phyloP scores from a whole-genome alignment of 305 asterid genomes.

The Rubia balearica region DNA sequence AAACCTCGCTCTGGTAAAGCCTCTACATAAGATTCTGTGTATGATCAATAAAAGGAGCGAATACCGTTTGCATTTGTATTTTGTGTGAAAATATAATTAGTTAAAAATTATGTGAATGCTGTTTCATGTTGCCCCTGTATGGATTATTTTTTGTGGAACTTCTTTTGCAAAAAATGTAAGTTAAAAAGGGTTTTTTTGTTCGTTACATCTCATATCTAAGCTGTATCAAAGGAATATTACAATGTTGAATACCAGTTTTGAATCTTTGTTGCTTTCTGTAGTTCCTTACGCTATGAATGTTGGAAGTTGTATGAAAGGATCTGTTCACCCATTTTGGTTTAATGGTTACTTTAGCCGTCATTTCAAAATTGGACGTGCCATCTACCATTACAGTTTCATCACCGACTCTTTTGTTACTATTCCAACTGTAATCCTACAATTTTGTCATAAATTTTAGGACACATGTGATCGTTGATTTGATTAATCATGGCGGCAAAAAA shows the following conservation, averaged over 20 bases:
- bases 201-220: not conserved
- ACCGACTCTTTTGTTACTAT: too few relatives aligned
- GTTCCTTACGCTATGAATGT: not conserved
- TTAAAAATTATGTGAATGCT: not conserved
- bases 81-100: slow-evolving; percentile 14
- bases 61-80: slow-evolving; percentile 7
- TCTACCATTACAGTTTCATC: too few relatives aligned
- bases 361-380: not conserved
- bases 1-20: slow-evolving; percentile 34
- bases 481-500: too few relatives aligned
- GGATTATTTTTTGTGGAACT: not conserved
- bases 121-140: slow-evolving; percentile 2
- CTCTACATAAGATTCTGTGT: slow-evolving; percentile 28
- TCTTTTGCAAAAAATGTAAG: slow-evolving; percentile 5
- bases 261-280: not conserved
- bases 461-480: too few relatives aligned
- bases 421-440: too few relatives aligned
- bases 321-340: not conserved
- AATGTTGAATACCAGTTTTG: not conserved
- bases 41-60: slow-evolving; percentile 23
- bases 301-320: not conserved
- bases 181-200: not conserved
- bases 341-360: not conserved
- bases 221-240: not conserved
- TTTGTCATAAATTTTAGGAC: too few relatives aligned